These are phyloP conservation scores for Calonectria multiphialidica DNA, from an alignment of 2,329 filamentous ascomycete species.

Conservation along the genomic window DNA sequence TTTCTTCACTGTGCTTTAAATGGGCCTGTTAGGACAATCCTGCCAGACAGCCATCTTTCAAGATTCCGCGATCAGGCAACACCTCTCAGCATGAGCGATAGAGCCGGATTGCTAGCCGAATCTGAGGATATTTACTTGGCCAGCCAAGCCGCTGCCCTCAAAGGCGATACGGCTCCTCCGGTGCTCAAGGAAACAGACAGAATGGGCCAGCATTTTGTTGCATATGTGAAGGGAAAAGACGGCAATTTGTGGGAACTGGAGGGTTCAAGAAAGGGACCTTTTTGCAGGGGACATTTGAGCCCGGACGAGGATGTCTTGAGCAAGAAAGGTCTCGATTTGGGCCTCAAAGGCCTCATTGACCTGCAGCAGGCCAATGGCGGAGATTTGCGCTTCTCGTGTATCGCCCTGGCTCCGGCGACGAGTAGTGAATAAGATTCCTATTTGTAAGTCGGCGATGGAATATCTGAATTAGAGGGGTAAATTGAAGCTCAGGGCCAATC, in stretches of 20 bases:
- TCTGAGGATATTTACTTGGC: conserved; percentile 3
- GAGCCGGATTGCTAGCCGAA: not conserved
- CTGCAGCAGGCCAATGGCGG: conserved; percentile 3
- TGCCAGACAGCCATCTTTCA: conserved; percentile 44
- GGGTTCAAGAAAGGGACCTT: conserved; percentile 26
- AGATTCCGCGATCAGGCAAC: conserved; percentile 74
- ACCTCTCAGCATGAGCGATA: conserved; percentile 47
- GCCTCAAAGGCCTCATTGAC: conserved; percentile 22
- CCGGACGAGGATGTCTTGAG: conserved; percentile 26
- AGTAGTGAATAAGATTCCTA: not conserved
- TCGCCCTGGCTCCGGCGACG: conserved; percentile 13
- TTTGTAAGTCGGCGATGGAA: too few relatives aligned
- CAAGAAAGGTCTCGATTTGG: conserved; percentile 17
- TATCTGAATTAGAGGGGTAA: too few relatives aligned
- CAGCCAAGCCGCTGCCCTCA: conserved; percentile 9
- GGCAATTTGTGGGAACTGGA: conserved; percentile 32
- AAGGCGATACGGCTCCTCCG: conserved; percentile 9
- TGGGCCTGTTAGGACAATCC: conserved; percentile 55
- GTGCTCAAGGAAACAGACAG: not conserved
- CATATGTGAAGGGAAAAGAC: conserved; percentile 23
- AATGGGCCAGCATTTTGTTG: conserved; percentile 22
- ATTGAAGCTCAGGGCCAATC: too few relatives aligned
- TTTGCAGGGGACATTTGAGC: conserved; percentile 18
- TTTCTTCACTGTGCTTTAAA: conserved; percentile 75
- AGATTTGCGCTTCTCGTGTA: conserved; percentile 27